These are phyloP conservation scores for Xylariales sp. DNA, from an alignment of 2,329 filamentous ascomycete genomes.

Conservation along the genomic window DNA sequence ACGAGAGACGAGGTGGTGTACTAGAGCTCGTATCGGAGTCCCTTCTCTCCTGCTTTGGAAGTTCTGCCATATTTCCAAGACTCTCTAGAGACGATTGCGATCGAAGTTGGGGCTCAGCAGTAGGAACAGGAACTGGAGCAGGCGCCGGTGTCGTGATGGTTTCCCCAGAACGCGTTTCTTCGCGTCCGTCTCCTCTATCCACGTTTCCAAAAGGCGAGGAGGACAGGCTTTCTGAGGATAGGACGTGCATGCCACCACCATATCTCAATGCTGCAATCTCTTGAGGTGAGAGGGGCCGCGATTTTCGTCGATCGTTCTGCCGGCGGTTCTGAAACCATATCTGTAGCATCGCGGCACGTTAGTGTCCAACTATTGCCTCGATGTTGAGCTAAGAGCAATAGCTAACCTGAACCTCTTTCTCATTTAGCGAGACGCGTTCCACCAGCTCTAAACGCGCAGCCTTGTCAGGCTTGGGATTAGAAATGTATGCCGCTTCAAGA, in stretches of 20 bases:
- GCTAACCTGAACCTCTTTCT: constrained; percentile 94
- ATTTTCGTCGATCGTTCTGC: constrained; percentile 88
- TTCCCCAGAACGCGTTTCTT: constrained; percentile 13
- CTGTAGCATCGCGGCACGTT: constrained; percentile 43
- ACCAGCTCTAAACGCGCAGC: constrained; percentile 80
- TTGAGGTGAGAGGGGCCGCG: constrained; percentile 73
- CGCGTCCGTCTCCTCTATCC: constrained; percentile 11
- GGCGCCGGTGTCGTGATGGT: constrained; percentile 12
- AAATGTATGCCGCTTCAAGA: constrained; percentile 79
- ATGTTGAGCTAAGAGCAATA: too few relatives aligned
- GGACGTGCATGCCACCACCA: constrained; percentile 44
- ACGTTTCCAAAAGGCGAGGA: constrained; percentile 19
- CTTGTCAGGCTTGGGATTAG: constrained; percentile 90
- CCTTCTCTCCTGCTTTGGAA: constrained; percentile 10
- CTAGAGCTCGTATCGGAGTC: constrained; percentile 8
- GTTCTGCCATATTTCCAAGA: constrained; percentile 3
- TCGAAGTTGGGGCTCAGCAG: constrained; percentile 15
- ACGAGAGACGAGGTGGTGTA: constrained; percentile 15
- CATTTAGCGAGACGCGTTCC: constrained; percentile 78
- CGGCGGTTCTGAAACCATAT: constrained; percentile 98
- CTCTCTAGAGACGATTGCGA: constrained; percentile 17
- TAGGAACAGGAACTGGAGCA: too few relatives aligned
- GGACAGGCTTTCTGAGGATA: constrained; percentile 48
- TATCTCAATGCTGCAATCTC: constrained; percentile 63
- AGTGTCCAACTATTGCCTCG: too few relatives aligned